These are phyloP conservation scores for Phytopythium aichiense DNA, from an alignment of 352 stramenopile genomes.

Conservation along the genomic window DNA sequence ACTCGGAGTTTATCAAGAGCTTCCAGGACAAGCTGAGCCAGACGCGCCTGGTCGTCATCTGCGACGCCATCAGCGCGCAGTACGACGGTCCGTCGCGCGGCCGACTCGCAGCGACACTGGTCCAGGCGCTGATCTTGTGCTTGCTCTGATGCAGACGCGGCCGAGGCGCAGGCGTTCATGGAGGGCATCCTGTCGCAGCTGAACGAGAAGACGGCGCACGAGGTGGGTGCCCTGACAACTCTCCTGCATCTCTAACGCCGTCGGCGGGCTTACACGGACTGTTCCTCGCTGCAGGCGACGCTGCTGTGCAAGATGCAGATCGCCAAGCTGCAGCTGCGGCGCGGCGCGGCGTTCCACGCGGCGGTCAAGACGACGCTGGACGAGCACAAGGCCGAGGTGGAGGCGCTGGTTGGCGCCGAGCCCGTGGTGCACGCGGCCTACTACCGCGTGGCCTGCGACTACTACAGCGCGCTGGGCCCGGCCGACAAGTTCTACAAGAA, in stretches of 20 bases:
- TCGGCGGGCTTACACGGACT: neutral
- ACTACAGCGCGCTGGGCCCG: conserved; percentile 89
- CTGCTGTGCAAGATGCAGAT: conserved; percentile 82
- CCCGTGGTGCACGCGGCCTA: conserved; percentile 93
- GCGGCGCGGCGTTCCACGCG: conserved; percentile 41
- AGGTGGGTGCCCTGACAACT: conserved; percentile 7
- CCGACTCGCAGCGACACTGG: neutral
- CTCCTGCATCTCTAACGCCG: neutral
- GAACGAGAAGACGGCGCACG: conserved; percentile 56
- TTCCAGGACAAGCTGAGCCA: conserved; percentile 97
- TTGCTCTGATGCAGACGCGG: conserved; percentile 25
- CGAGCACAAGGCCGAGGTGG: conserved; percentile 70
- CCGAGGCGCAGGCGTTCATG: conserved; percentile 69
- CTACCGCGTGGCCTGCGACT: conserved; percentile 90
- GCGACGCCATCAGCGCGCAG: conserved; percentile 84
- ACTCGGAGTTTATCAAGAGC: conserved; percentile 91
- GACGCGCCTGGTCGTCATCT: conserved; percentile 91
- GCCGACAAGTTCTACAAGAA: conserved; percentile 97
- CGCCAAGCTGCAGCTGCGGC: conserved; percentile 64
- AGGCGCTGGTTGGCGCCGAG: conserved; percentile 81
- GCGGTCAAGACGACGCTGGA: conserved; percentile 68
- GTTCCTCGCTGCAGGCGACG: conserved; percentile 19
- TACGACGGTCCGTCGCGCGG: conserved; percentile 28
- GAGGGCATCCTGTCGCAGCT: conserved; percentile 55
- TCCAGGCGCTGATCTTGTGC: neutral